phyloP scores from a whole-genome alignment of 2,329 filamentous ascomycete genomes.

The Pseudogymnoascus sp. region DNA sequence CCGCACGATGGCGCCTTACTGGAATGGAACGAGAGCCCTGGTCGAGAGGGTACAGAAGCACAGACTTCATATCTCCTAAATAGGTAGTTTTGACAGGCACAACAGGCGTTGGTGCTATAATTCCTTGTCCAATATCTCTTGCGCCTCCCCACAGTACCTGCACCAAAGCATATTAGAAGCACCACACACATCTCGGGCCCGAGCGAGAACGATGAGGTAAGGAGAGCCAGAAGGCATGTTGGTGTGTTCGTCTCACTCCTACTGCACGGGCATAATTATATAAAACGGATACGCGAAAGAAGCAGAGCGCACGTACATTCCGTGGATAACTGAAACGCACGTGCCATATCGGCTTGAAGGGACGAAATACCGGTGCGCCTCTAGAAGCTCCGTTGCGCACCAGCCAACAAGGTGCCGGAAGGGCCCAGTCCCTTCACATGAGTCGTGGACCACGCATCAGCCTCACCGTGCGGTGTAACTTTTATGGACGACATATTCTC shows the following conservation, averaged over 20 bases:
- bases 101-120: background rate
- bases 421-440: background rate
- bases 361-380: background rate
- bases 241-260: background rate
- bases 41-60: background rate
- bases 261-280: background rate
- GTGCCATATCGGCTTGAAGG: slow-evolving; percentile 1
- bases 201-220: background rate
- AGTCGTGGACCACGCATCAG: background rate
- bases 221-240: background rate
- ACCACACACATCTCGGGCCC: background rate
- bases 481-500: background rate
- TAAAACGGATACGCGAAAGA: background rate
- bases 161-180: slow-evolving; percentile 5
- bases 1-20: background rate
- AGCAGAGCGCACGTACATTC: background rate
- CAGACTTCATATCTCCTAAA: background rate
- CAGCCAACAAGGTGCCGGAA: background rate
- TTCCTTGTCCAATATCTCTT: slow-evolving; percentile 7
- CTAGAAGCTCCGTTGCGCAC: background rate
- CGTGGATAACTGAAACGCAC: background rate
- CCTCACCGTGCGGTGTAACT: background rate
- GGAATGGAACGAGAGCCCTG: background rate
- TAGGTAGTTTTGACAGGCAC: slow-evolving; percentile 1
- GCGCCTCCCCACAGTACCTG: slow-evolving; percentile 5